phyloP scores from a whole-genome alignment of 2,329 filamentous ascomycete genomes.

The Parastagonospora avenae region DNA sequence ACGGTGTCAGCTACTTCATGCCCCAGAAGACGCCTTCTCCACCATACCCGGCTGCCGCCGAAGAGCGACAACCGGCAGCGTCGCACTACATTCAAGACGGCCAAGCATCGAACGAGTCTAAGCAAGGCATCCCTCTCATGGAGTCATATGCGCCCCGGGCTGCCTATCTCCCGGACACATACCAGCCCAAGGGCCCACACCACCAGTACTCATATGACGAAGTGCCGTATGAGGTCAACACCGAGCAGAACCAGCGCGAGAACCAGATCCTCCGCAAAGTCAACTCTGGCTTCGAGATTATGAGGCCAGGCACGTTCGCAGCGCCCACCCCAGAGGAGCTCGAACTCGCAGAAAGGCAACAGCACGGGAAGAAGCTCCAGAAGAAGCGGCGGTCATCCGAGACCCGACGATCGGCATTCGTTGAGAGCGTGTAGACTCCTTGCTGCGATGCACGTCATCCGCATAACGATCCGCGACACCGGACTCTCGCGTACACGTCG shows the following conservation, averaged over 20 bases:
- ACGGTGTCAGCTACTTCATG: conserved; percentile 47
- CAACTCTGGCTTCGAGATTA: conserved; percentile 50
- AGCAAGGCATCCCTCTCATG: conserved; percentile 41
- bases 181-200: conserved; percentile 46
- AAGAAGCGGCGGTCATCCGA: conserved; percentile 48
- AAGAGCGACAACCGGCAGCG: conserved; percentile 17
- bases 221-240: conserved; percentile 34
- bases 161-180: conserved; percentile 40
- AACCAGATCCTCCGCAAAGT: conserved; percentile 48
- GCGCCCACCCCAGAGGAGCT: conserved; percentile 36
- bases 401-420: conserved; percentile 43
- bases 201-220: conserved; percentile 43
- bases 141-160: conserved; percentile 45
- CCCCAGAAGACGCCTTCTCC: conserved; percentile 45
- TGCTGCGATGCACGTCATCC: conserved; percentile 17
- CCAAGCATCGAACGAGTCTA: conserved; percentile 30
- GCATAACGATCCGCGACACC: conserved; percentile 17
- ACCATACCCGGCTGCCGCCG: conserved; percentile 27
- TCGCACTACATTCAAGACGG: conserved; percentile 26
- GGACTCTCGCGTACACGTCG: conserved; percentile 24
- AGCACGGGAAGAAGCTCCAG: conserved; percentile 47
- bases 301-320: conserved; percentile 47
- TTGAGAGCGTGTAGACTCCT: conserved; percentile 42
- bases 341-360: conserved; percentile 40
- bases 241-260: conserved; percentile 35